Evolutionary conservation across 345 rosid genomes (phyloP).

Genomic region (Schrenkiella parvula): DNA sequence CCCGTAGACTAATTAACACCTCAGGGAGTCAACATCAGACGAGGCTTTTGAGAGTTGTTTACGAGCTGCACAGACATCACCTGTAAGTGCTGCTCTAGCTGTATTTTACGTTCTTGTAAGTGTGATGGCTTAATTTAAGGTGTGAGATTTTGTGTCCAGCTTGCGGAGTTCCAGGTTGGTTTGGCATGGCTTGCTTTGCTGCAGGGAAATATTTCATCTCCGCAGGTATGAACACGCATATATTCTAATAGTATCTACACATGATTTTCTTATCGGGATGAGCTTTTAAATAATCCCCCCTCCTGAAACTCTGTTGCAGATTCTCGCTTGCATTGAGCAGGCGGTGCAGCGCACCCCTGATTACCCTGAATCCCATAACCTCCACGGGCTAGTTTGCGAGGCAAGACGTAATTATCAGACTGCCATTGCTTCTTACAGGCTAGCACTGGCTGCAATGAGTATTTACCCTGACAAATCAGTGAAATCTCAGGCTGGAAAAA

Average conservation of each 20-base stretch:
- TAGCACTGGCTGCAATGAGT: slow-evolving; percentile 52
- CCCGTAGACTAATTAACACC: slow-evolving; percentile 17
- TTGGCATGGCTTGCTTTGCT: slow-evolving; percentile 73
- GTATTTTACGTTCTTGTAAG: background rate
- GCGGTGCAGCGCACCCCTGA: slow-evolving; percentile 83
- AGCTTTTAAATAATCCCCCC: background rate
- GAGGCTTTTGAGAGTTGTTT: slow-evolving; percentile 93
- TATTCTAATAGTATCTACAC: background rate
- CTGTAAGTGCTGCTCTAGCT: slow-evolving; percentile 45
- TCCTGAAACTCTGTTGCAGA: slow-evolving; percentile 46
- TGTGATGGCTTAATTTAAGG: slow-evolving; percentile 14
- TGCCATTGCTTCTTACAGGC: slow-evolving; percentile 63
- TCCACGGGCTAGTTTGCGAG: slow-evolving; percentile 81
- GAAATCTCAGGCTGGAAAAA: slow-evolving; percentile 49
- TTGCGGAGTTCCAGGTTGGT: slow-evolving; percentile 92
- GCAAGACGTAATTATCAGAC: slow-evolving; percentile 58
- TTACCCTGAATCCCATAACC: slow-evolving; percentile 79
- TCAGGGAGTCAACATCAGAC: slow-evolving; percentile 58
- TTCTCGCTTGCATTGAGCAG: slow-evolving; percentile 79
- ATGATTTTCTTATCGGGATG: background rate
- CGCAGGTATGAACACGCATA: slow-evolving; percentile 53
- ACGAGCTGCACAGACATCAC: slow-evolving; percentile 82
- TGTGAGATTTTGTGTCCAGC: slow-evolving; percentile 46
- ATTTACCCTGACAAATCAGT: slow-evolving; percentile 34
- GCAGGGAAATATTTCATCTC: slow-evolving; percentile 65